phyloP scores from a whole-genome alignment of 192 early-diverging fungal species.

The Coemansia sp. region DNA sequence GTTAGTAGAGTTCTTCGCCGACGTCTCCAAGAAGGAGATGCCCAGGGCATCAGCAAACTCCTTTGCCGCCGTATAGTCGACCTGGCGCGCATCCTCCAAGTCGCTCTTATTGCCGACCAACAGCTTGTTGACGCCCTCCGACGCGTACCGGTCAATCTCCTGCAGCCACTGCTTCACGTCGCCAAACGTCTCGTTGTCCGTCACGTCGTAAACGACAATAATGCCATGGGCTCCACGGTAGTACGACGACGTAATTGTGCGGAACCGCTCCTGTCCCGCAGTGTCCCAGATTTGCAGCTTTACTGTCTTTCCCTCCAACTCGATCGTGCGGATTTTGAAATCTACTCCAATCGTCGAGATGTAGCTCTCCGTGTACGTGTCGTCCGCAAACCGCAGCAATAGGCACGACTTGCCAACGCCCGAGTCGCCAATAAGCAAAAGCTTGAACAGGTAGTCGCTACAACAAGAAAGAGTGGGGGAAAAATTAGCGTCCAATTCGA shows the following conservation, averaged over 20 bases:
- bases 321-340: constrained; percentile 99
- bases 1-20: constrained; percentile 95
- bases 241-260: constrained; percentile 97
- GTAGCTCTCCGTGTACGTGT: constrained; percentile 98
- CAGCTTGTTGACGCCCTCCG: constrained; percentile 96
- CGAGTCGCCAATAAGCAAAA: constrained; percentile 97
- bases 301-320: constrained; percentile 97
- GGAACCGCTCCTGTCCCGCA: constrained; percentile 98
- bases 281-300: constrained; percentile 99
- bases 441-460: constrained; percentile 99
- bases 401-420: constrained; percentile 98
- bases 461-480: neutral
- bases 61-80: constrained; percentile 69
- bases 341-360: constrained; percentile 99
- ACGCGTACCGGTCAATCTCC: constrained; percentile 97
- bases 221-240: constrained; percentile 98
- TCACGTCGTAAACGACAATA: constrained; percentile 98
- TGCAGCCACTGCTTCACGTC: constrained; percentile 99
- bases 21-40: constrained; percentile 97
- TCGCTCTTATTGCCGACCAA: constrained; percentile 99
- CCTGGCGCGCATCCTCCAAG: constrained; percentile 89
- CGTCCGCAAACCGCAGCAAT: constrained; percentile 95
- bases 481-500: neutral
- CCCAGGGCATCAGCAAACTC: constrained; percentile 87
- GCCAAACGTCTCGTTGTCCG: constrained; percentile 89